Evolutionary conservation across 2,329 filamentous ascomycete species (phyloP), one percentile per base, ranked within the genome.

Genomic region (Monilinia polystroma): DNA sequence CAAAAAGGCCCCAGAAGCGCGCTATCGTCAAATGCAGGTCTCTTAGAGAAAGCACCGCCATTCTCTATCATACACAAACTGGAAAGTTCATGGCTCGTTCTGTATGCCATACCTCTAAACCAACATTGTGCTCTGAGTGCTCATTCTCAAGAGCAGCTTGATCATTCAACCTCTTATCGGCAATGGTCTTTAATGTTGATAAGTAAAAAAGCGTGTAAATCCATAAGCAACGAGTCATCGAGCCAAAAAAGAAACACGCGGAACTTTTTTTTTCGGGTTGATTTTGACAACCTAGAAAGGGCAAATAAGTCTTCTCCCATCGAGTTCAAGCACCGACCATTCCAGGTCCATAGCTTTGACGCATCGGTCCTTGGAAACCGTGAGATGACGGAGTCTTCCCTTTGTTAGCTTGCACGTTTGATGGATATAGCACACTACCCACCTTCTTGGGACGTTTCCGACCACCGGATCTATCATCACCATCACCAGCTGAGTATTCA

Each of bases 401-500:
- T 59, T 58, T 69, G 73, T 77, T 70, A 76, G 74, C 70, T 35
- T 68, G 55, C 49, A 62, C 60, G 45, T 67, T 35, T 35, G 55
- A 53, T 52, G 56, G 26, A 54, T 67, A 63, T 68, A 70, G 66
- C 69, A 72, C 70, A 70, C 60, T 69, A 74, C 75, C 69, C 73
- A 87, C 86, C 85, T 88, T 87, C 80, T 89, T 90, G 76, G 86
- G 83, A 72, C 86, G 83, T 79, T 89, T 89, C 72, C 83, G 80
- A 71, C 81, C 82, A 54, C 77, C 76, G 69, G 77, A 78, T 72
- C 79, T 79, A 66, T 89, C 87, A 72, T 90, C 89, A 72, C 87
- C 87, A 71, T 90, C 90, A 67, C 87, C 89, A 29, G 89, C 91
- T 29, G 88, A 91, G 74, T 92, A 89, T n/a, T 85, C 86, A 20